Evolutionary conservation across 139 green algal genomes (phyloP), one percentile per base, ranked within the genome.

Genomic region (Chlamydomonas sp.): DNA sequence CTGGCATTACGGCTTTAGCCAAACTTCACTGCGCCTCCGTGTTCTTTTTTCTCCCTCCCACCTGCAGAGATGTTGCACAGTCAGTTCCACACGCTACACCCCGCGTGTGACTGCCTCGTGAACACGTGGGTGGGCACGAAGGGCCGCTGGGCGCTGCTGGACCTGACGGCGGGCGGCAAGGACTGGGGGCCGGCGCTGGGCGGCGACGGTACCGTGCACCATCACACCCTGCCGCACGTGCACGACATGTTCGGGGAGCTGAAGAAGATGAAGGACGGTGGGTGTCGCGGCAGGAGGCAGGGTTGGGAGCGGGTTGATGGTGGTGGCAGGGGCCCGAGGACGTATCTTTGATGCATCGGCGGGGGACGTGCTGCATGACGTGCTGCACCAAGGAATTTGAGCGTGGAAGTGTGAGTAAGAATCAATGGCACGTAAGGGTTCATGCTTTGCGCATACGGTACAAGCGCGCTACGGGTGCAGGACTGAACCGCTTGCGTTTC

Each of bases 121-220:
- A 81, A 92, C 78, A 86, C 83, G 78, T 91, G 88, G 88, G 83
- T 87, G 14, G 88, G 63, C 63, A 68, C 2, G 59, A 3, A 1
- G 8, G 79, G 72, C 20, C 87, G 87, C 75, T 91, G 87, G 87
- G 58, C 82, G 81, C 76, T 88, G 67, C 10, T 94, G 60, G 92
- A 93, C 85, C 90, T 95, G 3, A 90, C 88, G 5, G 90, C 89
- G 5, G 91, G 91, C 66, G 88, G 88, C 63, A 90, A 91, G 62
- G 92, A 95, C 71, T 97, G 94, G 94, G 95, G 95, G 0, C 95
- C 95, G 31, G 88, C 91, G 31, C 79, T 96, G 17, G 94, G 92
- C 6, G 93, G 93, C 1, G 91, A 94, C 17, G 95, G 94, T 12
- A 88, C 95, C 57, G 92, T 96, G 67, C 83, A 91, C 72, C 66